phyloP scores from a whole-genome alignment of 2,329 filamentous ascomycete species.

The Incumbomyces delicatus region DNA sequence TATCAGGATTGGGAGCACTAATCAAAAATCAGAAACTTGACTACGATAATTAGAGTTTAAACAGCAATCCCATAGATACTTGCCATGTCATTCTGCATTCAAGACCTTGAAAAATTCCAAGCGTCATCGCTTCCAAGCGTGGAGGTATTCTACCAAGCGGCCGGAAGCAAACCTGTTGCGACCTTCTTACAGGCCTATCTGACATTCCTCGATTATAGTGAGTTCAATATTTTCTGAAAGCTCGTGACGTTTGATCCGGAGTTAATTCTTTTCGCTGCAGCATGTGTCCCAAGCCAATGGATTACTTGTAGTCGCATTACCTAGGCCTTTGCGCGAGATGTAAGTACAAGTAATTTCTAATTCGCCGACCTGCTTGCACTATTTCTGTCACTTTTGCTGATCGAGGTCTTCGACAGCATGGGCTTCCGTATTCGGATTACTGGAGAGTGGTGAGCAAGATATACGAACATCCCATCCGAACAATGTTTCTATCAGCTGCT shows the following conservation, averaged over 20 bases:
- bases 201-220: not conserved
- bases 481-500: conserved; percentile 26
- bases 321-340: conserved; percentile 7
- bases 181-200: not conserved
- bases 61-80: not conserved
- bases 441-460: conserved; percentile 22
- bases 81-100: not conserved
- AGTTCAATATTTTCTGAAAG: not conserved
- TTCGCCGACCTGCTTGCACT: not conserved
- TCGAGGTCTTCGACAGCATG: not conserved
- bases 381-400: not conserved
- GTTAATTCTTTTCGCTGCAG: not conserved
- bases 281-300: not conserved
- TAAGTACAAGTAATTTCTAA: not conserved
- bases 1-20: too few relatives aligned
- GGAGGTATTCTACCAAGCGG: not conserved
- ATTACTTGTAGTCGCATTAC: conserved; percentile 2
- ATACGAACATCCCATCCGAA: conserved; percentile 28
- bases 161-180: not conserved
- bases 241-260: not conserved
- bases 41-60: not conserved
- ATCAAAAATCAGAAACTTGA: not conserved
- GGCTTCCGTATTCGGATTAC: conserved; percentile 1
- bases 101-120: not conserved
- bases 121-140: not conserved